Percentiles rank a stretch among this genome's conserved stretches.
Conservation (phyloP, 768 basidiomycete genomes). For the Ephemerocybe angulata region DNA sequence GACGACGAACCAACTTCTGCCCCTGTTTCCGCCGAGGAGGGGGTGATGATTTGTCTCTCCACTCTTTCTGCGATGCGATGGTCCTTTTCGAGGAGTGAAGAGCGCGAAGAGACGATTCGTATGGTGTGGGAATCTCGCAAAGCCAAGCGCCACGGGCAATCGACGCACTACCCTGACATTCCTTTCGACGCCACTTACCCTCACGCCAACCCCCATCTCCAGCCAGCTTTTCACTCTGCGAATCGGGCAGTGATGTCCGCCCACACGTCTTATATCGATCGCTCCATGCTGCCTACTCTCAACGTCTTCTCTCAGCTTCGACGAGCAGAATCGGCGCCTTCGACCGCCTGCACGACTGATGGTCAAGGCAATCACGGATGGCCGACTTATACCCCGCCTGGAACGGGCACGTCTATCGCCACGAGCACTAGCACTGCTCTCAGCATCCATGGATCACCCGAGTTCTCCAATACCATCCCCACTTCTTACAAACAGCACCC, state of each 20-base stretch:
- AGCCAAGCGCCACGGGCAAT: slow-evolving; percentile 26
- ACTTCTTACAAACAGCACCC: slow-evolving; percentile 32
- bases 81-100: slow-evolving; percentile 72
- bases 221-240: slow-evolving; percentile 14
- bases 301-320: slow-evolving; percentile 33
- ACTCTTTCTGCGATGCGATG: slow-evolving; percentile 83
- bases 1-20: slow-evolving; percentile 24
- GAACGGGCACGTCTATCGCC: slow-evolving; percentile 49
- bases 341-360: slow-evolving; percentile 46
- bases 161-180: slow-evolving; percentile 12
- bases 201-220: slow-evolving; percentile 15
- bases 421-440: slow-evolving; percentile 41
- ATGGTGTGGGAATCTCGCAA: slow-evolving; percentile 48
- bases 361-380: slow-evolving; percentile 49
- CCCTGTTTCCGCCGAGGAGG: slow-evolving; percentile 38
- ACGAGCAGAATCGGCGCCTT: slow-evolving; percentile 50
- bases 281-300: slow-evolving; percentile 47
- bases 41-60: slow-evolving; percentile 55
- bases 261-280: slow-evolving; percentile 26
- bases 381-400: slow-evolving; percentile 62
- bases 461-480: slow-evolving; percentile 35
- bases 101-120: slow-evolving; percentile 61
- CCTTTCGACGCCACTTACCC: slow-evolving; percentile 22
- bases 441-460: slow-evolving; percentile 40
- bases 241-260: slow-evolving; percentile 18